A percentile compares a stretch with the other conserved stretches of the same genome.
phyloP scores from a whole-genome alignment of 1,139 yeast species.

The Suhomyces atakaporum region DNA sequence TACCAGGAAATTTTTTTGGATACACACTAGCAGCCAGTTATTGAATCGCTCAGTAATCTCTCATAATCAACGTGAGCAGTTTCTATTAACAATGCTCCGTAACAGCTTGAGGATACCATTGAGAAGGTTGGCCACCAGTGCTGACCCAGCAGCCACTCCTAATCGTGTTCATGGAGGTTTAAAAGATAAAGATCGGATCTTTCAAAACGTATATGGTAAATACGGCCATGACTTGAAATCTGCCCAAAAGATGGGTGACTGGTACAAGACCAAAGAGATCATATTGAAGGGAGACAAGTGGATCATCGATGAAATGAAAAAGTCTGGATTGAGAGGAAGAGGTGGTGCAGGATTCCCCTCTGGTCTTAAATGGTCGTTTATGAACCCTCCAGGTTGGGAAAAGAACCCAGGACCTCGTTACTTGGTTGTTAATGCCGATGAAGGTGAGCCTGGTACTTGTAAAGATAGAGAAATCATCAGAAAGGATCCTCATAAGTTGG shows the following conservation, averaged over 20 bases:
- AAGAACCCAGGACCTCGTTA: slow-evolving; percentile 83
- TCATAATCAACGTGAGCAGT: slow-evolving; percentile 2
- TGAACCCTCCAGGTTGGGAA: slow-evolving; percentile 96
- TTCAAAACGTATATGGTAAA: slow-evolving; percentile 75
- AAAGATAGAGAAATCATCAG: slow-evolving; percentile 87
- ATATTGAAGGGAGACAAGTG: slow-evolving; percentile 80
- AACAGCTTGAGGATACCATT: slow-evolving; percentile 18
- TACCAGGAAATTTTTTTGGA: slow-evolving; percentile 16
- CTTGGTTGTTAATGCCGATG: slow-evolving; percentile 87
- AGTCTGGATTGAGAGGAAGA: slow-evolving; percentile 84
- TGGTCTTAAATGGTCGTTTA: slow-evolving; percentile 87
- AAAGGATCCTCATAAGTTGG: slow-evolving; percentile 86
- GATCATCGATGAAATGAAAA: slow-evolving; percentile 85
- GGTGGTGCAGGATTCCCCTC: slow-evolving; percentile 95
- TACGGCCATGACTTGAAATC: slow-evolving; percentile 75
- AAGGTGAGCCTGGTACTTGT: slow-evolving; percentile 93
- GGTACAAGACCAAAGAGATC: slow-evolving; percentile 88
- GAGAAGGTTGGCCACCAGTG: slow-evolving; percentile 45
- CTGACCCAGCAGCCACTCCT: slow-evolving; percentile 51
- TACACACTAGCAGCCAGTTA: slow-evolving; percentile 5
- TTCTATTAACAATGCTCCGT: slow-evolving; percentile 18
- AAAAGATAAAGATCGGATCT: slow-evolving; percentile 79
- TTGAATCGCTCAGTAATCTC: slow-evolving; percentile 5
- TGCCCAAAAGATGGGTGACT: slow-evolving; percentile 80
- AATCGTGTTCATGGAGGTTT: slow-evolving; percentile 73